Percentiles rank a stretch among this genome's conserved stretches.
phyloP scores from a whole-genome alignment of 2,329 filamentous ascomycete genomes.

The Trichoderma sp. region DNA sequence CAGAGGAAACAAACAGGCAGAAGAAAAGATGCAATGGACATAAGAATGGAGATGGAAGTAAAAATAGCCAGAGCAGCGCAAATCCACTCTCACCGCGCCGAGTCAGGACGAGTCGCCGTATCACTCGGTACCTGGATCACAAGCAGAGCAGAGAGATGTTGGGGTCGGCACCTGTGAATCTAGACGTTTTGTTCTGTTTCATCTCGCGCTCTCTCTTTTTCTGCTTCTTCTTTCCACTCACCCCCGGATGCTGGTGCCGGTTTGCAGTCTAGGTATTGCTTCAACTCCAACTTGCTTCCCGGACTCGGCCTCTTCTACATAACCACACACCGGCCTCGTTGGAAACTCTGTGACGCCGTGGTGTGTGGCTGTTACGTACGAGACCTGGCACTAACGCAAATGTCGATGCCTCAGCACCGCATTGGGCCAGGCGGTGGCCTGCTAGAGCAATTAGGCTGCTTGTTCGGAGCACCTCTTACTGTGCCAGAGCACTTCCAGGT shows the following conservation, averaged over 20 bases:
- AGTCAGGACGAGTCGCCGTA: not conserved
- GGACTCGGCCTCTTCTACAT: not conserved
- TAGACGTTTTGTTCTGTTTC: not conserved
- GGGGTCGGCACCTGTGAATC: not conserved
- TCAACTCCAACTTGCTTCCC: not conserved
- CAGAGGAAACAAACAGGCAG: not conserved
- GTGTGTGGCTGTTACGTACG: slow-evolving; percentile 16
- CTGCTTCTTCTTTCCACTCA: not conserved
- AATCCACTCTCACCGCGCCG: not conserved
- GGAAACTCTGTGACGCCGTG: slow-evolving; percentile 6
- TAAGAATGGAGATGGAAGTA: not conserved
- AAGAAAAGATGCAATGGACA: not conserved
- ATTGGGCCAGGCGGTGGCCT: not conserved
- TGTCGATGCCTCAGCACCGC: not conserved
- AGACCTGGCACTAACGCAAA: not conserved
- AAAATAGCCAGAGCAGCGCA: not conserved
- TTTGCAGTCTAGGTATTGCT: not conserved
- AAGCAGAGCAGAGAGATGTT: not conserved
- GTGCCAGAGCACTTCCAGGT: not conserved
- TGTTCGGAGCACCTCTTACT: not conserved
- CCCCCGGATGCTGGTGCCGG: not conserved
- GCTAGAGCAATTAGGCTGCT: not conserved
- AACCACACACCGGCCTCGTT: not conserved
- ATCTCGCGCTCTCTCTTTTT: not conserved
- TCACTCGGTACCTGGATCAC: not conserved